Conservation (phyloP, 305 asterid species). For the Plantago rigida region DNA sequence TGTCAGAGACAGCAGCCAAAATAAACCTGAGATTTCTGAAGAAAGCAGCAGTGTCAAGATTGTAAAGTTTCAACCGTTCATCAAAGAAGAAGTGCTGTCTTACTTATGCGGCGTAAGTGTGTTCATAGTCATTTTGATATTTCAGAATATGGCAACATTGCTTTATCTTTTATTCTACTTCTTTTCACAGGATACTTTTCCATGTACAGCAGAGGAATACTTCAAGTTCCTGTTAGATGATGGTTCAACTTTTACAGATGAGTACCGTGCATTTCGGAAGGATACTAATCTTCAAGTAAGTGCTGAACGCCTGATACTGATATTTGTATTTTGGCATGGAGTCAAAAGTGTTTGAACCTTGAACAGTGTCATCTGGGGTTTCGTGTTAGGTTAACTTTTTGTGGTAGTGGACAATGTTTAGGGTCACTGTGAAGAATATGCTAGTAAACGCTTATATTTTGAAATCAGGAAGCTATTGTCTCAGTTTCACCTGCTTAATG, state of each 20-base stretch:
- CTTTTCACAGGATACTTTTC: conserved; percentile 59
- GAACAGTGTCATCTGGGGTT: not conserved
- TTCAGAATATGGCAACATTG: conserved; percentile 13
- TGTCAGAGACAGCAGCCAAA: conserved; percentile 32
- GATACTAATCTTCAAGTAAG: conserved; percentile 75
- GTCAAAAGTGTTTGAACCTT: conserved; percentile 3
- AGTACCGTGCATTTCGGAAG: conserved; percentile 61
- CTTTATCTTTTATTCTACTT: conserved; percentile 15
- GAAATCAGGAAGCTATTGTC: too few species aligned
- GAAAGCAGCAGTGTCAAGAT: conserved; percentile 36
- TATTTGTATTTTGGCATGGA: not conserved
- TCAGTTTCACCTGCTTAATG: too few species aligned
- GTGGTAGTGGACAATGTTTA: not conserved
- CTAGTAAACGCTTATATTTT: not conserved
- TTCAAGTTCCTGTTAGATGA: conserved; percentile 61
- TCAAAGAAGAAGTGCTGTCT: conserved; percentile 71
- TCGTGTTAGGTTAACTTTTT: not conserved
- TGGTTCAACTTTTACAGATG: conserved; percentile 66
- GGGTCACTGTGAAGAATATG: not conserved
- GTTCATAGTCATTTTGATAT: conserved; percentile 13
- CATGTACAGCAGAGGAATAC: conserved; percentile 76
- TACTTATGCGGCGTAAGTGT: conserved; percentile 51
- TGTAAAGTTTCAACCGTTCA: conserved; percentile 53
- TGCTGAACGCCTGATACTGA: conserved; percentile 6
- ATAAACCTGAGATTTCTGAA: conserved; percentile 36